Evolutionary conservation across 345 rosid species (phyloP).

Genomic region (Salix viminalis): DNA sequence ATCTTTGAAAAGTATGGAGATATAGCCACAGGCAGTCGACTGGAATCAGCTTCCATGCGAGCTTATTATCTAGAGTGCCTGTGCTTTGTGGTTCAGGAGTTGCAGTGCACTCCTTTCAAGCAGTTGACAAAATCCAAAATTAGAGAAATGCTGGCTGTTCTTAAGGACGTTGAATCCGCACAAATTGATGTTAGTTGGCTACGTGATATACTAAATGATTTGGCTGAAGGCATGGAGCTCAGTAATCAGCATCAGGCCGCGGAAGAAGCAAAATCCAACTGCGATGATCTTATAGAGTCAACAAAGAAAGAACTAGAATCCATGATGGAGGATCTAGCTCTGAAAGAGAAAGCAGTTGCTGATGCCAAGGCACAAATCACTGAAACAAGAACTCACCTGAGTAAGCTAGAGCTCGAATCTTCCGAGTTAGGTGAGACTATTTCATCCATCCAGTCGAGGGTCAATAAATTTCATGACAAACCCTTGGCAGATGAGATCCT

Average conservation of each 20-base stretch:
- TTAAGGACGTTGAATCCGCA: constrained; percentile 73
- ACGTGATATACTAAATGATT: constrained; percentile 44
- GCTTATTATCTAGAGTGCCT: constrained; percentile 67
- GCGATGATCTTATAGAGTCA: constrained; percentile 36
- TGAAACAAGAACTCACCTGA: constrained; percentile 33
- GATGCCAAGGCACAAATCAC: constrained; percentile 31
- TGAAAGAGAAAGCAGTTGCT: constrained; percentile 44
- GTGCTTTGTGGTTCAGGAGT: constrained; percentile 66
- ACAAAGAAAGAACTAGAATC: constrained; percentile 45
- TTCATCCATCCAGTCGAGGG: constrained; percentile 24
- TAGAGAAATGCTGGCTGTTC: constrained; percentile 62
- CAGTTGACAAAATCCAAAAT: constrained; percentile 61
- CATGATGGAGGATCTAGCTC: constrained; percentile 37
- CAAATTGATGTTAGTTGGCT: constrained; percentile 66
- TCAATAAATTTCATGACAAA: constrained; percentile 50
- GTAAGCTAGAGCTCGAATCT: constrained; percentile 45
- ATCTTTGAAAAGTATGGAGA: constrained; percentile 71
- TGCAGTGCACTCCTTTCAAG: constrained; percentile 48
- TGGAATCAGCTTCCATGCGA: constrained; percentile 66
- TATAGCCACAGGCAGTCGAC: constrained; percentile 62
- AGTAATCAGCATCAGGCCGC: constrained; percentile 34
- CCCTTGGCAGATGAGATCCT: constrained; percentile 49
- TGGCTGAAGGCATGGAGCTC: constrained; percentile 51
- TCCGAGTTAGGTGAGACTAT: constrained; percentile 34
- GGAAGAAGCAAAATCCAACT: constrained; percentile 39